Percentiles rank a stretch among this genome's conserved stretches.
These are phyloP conservation scores for Monosporascus ibericus DNA, from an alignment of 2,329 filamentous ascomycete genomes.

Conservation along the genomic window DNA sequence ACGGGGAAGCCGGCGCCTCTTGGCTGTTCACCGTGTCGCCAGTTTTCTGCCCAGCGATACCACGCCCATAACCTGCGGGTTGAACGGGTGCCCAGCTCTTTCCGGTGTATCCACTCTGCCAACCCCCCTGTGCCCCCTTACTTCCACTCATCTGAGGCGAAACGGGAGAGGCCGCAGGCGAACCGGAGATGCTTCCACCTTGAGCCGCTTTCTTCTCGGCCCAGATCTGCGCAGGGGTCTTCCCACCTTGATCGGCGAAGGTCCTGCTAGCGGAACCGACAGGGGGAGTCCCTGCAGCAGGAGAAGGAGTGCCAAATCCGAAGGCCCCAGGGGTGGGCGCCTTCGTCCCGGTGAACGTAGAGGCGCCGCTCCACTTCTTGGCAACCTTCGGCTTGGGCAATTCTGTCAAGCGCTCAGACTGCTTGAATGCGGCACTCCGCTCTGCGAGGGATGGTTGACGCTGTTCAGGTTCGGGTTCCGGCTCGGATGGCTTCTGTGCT, in stretches of 20 bases:
- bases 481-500: slow-evolving; percentile 57
- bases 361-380: slow-evolving; percentile 73
- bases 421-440: slow-evolving; percentile 65
- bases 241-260: slow-evolving; percentile 90
- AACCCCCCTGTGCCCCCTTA: slow-evolving; percentile 49
- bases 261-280: slow-evolving; percentile 81
- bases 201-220: slow-evolving; percentile 92
- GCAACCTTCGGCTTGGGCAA: slow-evolving; percentile 93
- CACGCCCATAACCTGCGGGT: slow-evolving; percentile 64
- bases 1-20: slow-evolving; percentile 47
- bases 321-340: slow-evolving; percentile 70
- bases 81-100: slow-evolving; percentile 87
- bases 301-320: slow-evolving; percentile 57
- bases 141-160: not conserved
- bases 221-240: slow-evolving; percentile 95
- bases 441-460: slow-evolving; percentile 61
- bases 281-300: slow-evolving; percentile 48
- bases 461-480: slow-evolving; percentile 34
- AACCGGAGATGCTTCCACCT: slow-evolving; percentile 46
- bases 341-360: slow-evolving; percentile 80
- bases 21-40: slow-evolving; percentile 43
- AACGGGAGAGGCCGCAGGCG: slow-evolving; percentile 45
- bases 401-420: slow-evolving; percentile 75
- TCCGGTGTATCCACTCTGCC: slow-evolving; percentile 87
- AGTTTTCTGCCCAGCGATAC: slow-evolving; percentile 56